phyloP scores from a whole-genome alignment of 116 monocot species.

The Posidonia oceanica region DNA sequence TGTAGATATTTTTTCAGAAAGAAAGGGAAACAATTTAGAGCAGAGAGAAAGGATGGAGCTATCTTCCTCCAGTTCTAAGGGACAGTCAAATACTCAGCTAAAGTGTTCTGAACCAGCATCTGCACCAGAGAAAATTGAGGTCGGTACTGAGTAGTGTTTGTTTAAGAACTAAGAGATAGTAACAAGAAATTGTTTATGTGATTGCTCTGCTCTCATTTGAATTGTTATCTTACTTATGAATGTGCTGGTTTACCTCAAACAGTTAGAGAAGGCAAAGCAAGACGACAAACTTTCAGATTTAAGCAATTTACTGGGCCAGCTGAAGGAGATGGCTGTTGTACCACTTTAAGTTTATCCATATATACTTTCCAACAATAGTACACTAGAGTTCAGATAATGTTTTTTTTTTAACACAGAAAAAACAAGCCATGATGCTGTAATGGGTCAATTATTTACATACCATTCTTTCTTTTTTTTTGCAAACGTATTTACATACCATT shows the following conservation, averaged over 20 bases:
- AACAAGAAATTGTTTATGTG: neutral
- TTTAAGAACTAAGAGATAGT: neutral
- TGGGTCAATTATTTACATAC: too few relatives aligned
- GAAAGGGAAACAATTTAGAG: slow-evolving; percentile 40
- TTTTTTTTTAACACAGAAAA: too few relatives aligned
- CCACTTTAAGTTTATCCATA: too few relatives aligned
- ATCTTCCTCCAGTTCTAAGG: slow-evolving; percentile 17
- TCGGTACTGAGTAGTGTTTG: neutral
- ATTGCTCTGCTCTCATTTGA: neutral
- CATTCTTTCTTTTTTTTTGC: too few relatives aligned
- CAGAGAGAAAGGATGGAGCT: slow-evolving; percentile 55
- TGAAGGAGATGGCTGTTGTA: slow-evolving; percentile 74
- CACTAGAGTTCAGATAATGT: too few relatives aligned
- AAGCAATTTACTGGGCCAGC: slow-evolving; percentile 52
- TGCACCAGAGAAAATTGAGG: slow-evolving; percentile 16
- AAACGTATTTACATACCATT: too few relatives aligned
- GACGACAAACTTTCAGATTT: slow-evolving; percentile 66
- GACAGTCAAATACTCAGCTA: slow-evolving; percentile 13
- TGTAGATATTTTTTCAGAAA: slow-evolving; percentile 44
- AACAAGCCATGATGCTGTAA: too few relatives aligned
- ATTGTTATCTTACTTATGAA: neutral
- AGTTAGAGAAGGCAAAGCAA: slow-evolving; percentile 74
- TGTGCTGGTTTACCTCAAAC: neutral
- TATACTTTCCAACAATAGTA: too few relatives aligned
- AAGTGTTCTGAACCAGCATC: slow-evolving; percentile 32